These are phyloP conservation scores for Diplocarpon rosae DNA, from an alignment of 2,329 filamentous ascomycete genomes.

Conservation along the genomic window DNA sequence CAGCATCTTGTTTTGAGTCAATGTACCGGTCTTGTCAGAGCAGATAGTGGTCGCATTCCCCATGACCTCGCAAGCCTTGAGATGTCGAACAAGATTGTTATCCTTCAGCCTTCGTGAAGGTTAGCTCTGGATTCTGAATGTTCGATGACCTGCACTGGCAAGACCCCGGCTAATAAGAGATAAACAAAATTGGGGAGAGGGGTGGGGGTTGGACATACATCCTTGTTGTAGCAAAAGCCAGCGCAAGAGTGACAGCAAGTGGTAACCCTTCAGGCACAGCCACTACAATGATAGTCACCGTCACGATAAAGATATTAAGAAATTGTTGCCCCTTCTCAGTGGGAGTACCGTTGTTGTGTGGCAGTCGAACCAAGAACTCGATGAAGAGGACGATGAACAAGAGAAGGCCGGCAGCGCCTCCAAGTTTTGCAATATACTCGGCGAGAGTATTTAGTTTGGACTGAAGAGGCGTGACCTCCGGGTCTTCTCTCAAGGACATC, in stretches of 20 bases:
- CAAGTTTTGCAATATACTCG: slow-evolving; percentile 69
- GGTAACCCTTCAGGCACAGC: slow-evolving; percentile 57
- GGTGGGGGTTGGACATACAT: slow-evolving; percentile 31
- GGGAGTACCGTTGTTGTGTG: slow-evolving; percentile 35
- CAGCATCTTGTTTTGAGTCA: slow-evolving; percentile 67
- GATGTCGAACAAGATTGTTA: slow-evolving; percentile 57
- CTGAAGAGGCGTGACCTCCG: slow-evolving; percentile 68
- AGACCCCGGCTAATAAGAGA: no score
- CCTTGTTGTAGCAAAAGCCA: slow-evolving; percentile 56
- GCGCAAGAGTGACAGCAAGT: slow-evolving; percentile 55
- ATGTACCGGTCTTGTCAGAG: slow-evolving; percentile 67
- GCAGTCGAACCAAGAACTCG: slow-evolving; percentile 58
- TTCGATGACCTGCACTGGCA: no score
- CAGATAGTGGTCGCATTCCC: slow-evolving; percentile 66
- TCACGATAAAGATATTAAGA: slow-evolving; percentile 50
- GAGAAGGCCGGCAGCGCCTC: slow-evolving; percentile 58
- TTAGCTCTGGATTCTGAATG: no score
- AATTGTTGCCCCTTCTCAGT: slow-evolving; percentile 50
- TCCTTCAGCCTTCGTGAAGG: slow-evolving; percentile 37
- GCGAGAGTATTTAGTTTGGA: slow-evolving; percentile 67
- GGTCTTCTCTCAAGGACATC: slow-evolving; percentile 66
- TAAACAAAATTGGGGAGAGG: no score
- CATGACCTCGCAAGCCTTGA: slow-evolving; percentile 61
- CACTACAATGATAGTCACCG: slow-evolving; percentile 58
- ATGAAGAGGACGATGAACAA: slow-evolving; percentile 74